Evolutionary conservation across 208 protist genomes (phyloP).

Genomic region (Leishmania tarentolae): DNA sequence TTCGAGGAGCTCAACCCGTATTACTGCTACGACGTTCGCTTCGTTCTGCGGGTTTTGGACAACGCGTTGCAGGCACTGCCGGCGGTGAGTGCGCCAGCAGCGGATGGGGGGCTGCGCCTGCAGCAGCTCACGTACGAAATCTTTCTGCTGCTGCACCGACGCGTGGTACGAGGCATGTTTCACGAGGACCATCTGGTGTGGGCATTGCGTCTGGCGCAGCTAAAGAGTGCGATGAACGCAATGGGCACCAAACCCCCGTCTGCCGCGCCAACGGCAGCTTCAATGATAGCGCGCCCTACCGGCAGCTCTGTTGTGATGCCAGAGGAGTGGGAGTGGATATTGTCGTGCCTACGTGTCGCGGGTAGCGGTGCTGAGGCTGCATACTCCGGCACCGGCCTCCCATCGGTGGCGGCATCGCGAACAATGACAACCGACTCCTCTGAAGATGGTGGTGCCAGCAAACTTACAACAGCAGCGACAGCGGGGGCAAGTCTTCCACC

Average conservation of each 20-base stretch:
- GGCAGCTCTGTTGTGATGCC: constrained; percentile 34
- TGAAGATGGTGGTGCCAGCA: not conserved
- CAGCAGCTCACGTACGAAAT: constrained; percentile 52
- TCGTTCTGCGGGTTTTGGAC: constrained; percentile 94
- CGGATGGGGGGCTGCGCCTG: constrained; percentile 20
- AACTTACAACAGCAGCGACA: not conserved
- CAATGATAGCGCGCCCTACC: not conserved
- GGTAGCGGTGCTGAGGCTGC: not conserved
- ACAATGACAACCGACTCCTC: not conserved
- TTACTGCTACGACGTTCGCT: constrained; percentile 97
- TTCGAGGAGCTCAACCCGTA: constrained; percentile 94
- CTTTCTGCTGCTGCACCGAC: constrained; percentile 77
- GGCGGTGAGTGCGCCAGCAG: not conserved
- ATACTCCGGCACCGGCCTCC: not conserved
- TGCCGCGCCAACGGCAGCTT: not conserved
- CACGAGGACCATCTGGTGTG: constrained; percentile 94
- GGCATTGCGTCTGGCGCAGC: constrained; percentile 93
- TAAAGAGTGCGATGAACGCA: constrained; percentile 72
- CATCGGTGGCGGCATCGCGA: not conserved
- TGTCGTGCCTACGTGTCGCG: constrained; percentile 26
- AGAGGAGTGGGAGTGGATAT: constrained; percentile 76
- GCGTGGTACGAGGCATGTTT: constrained; percentile 93
- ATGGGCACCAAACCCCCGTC: not conserved
- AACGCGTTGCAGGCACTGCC: constrained; percentile 78
- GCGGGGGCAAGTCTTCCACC: constrained; percentile 16